A percentile compares a stretch with the other conserved stretches of the same genome.
Evolutionary conservation across 1,139 yeast genomes (phyloP).

Genomic region (Debaryomyces psychrophilus): DNA sequence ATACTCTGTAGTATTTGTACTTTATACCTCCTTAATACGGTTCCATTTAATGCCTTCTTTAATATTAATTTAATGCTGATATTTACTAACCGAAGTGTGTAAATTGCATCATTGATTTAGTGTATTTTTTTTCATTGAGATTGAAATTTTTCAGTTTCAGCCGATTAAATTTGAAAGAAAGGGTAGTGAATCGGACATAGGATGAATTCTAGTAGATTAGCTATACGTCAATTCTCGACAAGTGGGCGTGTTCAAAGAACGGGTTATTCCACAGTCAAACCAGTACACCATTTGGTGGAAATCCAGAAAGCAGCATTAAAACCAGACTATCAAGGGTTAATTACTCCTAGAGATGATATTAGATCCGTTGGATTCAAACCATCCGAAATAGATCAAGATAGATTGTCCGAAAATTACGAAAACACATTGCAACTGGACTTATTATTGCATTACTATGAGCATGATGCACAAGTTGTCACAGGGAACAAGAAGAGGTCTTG

Average conservation of each 20-base stretch:
- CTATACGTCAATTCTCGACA: slow-evolving; percentile 51
- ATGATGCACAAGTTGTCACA: slow-evolving; percentile 51
- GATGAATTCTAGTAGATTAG: slow-evolving; percentile 25
- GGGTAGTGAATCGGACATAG: neutral
- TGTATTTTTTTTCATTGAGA: slow-evolving; percentile 6
- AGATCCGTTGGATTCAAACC: slow-evolving; percentile 81
- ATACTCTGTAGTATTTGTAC: neutral
- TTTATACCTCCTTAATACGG: neutral
- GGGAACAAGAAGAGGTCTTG: slow-evolving; percentile 83
- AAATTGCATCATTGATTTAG: neutral
- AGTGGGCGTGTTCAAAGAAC: slow-evolving; percentile 50
- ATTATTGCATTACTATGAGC: slow-evolving; percentile 74
- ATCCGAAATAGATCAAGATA: slow-evolving; percentile 69
- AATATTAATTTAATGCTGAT: neutral
- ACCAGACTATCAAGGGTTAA: slow-evolving; percentile 68
- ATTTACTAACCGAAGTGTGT: slow-evolving; percentile 1
- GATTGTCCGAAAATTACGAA: slow-evolving; percentile 76
- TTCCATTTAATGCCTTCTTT: neutral
- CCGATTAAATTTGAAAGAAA: neutral
- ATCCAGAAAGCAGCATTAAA: slow-evolving; percentile 71
- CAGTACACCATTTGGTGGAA: slow-evolving; percentile 87
- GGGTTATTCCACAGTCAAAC: slow-evolving; percentile 79
- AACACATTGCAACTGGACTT: slow-evolving; percentile 77
- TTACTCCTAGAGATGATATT: slow-evolving; percentile 69
- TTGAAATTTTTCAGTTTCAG: slow-evolving; percentile 13